Evolutionary conservation across 2,329 filamentous ascomycete genomes (phyloP), one percentile per base, ranked within the genome.

Genomic region (Sporothrix protearum): DNA sequence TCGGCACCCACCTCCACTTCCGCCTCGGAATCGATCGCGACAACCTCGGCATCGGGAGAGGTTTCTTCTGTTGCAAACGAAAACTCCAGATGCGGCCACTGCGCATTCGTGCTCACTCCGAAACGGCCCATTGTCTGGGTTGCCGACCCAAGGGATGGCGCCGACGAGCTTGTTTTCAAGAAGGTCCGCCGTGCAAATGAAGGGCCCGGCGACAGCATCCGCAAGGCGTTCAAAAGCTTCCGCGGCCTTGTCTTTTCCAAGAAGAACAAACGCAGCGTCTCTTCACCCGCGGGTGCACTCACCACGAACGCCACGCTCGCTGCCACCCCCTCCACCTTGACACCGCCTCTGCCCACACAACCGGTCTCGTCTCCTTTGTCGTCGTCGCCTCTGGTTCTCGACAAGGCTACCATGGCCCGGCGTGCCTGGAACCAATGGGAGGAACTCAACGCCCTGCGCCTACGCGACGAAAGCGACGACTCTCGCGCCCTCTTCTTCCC

Each of bases 371-470:
- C 53, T 16, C 39, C 53, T 2, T 28, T 33, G 16, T 61, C 28
- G 19, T 49, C 45, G 14, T 19, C 45, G 19, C 1, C 39, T 2
- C 25, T 30, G 10, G 7, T 45, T 6, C 47, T 49, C 19, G 42
- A 57, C 22, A 67, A 71, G 49, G n/a, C 69, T 2, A 16, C 36
- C 14, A n/a, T 36, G 39, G 30, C 47, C 33, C 63, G 14, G 12
- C 22, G 28, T 36, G 55, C 47, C 25, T 75, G 73, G 73, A 61
- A 69, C 51, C 42, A 69, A 63, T 75, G 74, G 74, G 71, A 75
- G 22, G 51, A 72, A 64, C 9, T 71, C 28, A 74, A 75, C 71
- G 71, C 55, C 57, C 16, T 30, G 1, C 22, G 51, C 12, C 30
- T 73, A 57, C 53, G 36, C 49, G 12, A 30, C 22, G 36, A 49